These are phyloP conservation scores for Vigna nakashimae DNA, from an alignment of 306 rosid species.

Conservation along the genomic window DNA sequence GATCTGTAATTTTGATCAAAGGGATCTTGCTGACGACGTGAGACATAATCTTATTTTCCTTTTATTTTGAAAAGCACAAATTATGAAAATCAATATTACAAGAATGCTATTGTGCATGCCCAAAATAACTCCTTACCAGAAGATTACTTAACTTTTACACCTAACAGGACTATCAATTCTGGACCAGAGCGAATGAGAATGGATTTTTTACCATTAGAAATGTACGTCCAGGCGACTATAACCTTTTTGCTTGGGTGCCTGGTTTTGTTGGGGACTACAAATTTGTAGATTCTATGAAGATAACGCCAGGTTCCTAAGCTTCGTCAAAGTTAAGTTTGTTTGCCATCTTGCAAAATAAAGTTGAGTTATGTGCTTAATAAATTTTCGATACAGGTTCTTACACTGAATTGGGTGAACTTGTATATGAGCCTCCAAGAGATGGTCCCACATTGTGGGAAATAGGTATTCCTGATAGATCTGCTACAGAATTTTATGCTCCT, in stretches of 20 bases:
- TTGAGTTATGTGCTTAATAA: constrained; percentile 30
- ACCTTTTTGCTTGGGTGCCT: constrained; percentile 81
- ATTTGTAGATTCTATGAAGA: constrained; percentile 51
- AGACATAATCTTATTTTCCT: constrained; percentile 22
- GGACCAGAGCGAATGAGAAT: constrained; percentile 73
- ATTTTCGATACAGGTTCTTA: constrained; percentile 54
- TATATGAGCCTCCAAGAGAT: constrained; percentile 79
- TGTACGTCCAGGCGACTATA: constrained; percentile 65
- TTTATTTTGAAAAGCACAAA: constrained; percentile 14
- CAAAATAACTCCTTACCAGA: constrained; percentile 2
- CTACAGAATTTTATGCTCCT: constrained; percentile 78
- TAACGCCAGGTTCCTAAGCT: constrained; percentile 65
- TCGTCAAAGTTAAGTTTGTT: constrained; percentile 39
- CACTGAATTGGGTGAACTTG: constrained; percentile 64
- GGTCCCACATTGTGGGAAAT: constrained; percentile 97
- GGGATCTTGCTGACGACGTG: background rate
- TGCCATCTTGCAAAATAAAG: constrained; percentile 15
- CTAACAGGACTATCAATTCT: constrained; percentile 86
- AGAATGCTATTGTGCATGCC: constrained; percentile 19
- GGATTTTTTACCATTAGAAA: constrained; percentile 65
- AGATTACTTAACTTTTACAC: constrained; percentile 33
- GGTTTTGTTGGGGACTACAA: constrained; percentile 80
- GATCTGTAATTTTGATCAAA: constrained; percentile 30
- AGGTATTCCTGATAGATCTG: constrained; percentile 84
- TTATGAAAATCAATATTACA: constrained; percentile 19